A percentile compares a stretch with the other conserved stretches of the same genome.
These are phyloP conservation scores for Myriangium duriaei DNA, from an alignment of 2,329 filamentous ascomycete genomes.

Conservation along the genomic window DNA sequence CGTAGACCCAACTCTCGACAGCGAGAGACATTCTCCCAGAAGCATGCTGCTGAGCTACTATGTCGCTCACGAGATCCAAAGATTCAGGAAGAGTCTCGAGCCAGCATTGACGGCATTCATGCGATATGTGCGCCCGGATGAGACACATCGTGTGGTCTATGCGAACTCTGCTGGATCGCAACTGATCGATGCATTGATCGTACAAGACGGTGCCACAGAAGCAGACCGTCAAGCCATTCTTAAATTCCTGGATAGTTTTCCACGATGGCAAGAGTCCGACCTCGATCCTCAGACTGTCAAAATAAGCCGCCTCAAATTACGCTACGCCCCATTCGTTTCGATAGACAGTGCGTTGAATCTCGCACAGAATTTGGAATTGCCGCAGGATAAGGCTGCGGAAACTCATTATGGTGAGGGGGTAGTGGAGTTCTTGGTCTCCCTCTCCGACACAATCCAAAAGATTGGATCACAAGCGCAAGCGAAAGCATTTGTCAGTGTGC, in stretches of 20 bases:
- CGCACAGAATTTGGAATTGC: not conserved
- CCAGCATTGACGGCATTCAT: constrained; percentile 1
- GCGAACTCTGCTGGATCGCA: constrained; percentile 1
- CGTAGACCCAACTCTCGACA: not conserved
- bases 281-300: constrained; percentile 1
- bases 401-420: constrained; percentile 4
- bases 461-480: constrained; percentile 1
- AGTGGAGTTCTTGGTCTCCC: constrained; percentile 1
- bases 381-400: not conserved
- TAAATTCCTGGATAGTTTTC: constrained; percentile 3
- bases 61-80: not conserved
- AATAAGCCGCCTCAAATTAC: constrained; percentile 1
- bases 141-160: not conserved
- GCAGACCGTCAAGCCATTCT: not conserved
- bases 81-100: not conserved
- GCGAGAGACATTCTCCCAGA: not conserved
- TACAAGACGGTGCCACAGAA: not conserved
- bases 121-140: not conserved
- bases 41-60: constrained; percentile 1
- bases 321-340: not conserved
- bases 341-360: constrained; percentile 1
- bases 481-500: not conserved
- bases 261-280: constrained; percentile 1
- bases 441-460: constrained; percentile 5
- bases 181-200: not conserved